These are phyloP conservation scores for Mycena vitilis DNA, from an alignment of 768 basidiomycete species.

Conservation along the genomic window DNA sequence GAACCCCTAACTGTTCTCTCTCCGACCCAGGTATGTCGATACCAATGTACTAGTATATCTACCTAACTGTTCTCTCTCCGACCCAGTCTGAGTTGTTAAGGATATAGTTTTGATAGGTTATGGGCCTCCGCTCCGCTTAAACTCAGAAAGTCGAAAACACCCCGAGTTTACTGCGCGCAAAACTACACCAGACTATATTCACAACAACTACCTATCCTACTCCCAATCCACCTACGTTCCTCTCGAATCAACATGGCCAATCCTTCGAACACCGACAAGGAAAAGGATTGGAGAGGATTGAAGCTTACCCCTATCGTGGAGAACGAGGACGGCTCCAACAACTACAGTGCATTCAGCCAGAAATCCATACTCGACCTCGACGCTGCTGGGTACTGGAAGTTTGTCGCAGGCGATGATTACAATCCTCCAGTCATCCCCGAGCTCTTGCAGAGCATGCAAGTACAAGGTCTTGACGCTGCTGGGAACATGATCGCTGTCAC, in stretches of 20 bases:
- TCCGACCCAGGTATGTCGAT: too few species aligned
- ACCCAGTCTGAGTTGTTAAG: too few species aligned
- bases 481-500: slow-evolving; percentile 14
- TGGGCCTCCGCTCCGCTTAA: too few species aligned
- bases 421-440: slow-evolving; percentile 28
- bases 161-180: too few species aligned
- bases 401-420: slow-evolving; percentile 23
- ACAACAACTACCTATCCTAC: background rate
- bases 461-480: slow-evolving; percentile 18
- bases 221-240: too few species aligned
- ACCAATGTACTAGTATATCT: too few species aligned
- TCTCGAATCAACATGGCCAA: background rate
- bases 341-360: slow-evolving; percentile 29
- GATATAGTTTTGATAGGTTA: too few species aligned
- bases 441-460: slow-evolving; percentile 12
- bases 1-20: too few species aligned
- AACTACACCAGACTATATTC: too few species aligned
- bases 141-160: too few species aligned
- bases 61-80: too few species aligned
- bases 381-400: slow-evolving; percentile 27
- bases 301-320: slow-evolving; percentile 28
- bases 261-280: background rate
- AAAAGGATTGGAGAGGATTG: slow-evolving; percentile 26
- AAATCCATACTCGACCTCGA: slow-evolving; percentile 28
- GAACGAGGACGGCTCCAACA: slow-evolving; percentile 14